These are phyloP conservation scores for Syzygium oleosum DNA, from an alignment of 345 rosid species.

Conservation along the genomic window DNA sequence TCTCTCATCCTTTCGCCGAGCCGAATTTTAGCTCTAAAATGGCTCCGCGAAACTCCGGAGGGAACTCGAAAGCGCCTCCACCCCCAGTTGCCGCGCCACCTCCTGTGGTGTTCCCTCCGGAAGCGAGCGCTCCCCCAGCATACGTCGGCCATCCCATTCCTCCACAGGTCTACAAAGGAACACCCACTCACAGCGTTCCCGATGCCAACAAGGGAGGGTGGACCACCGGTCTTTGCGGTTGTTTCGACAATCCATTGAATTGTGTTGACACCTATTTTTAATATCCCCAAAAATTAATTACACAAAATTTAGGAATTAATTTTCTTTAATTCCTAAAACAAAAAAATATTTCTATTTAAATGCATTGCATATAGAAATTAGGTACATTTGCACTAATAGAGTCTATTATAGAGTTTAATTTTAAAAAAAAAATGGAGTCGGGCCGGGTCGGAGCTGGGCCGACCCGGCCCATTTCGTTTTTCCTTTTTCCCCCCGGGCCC, in stretches of 20 bases:
- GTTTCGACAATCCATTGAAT: slow-evolving; percentile 8
- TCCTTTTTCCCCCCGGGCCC: too few species aligned
- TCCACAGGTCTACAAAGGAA: background rate
- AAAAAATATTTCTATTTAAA: too few species aligned
- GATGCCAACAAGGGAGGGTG: background rate
- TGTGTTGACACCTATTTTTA: too few species aligned
- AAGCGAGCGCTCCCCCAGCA: background rate
- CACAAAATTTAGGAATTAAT: too few species aligned
- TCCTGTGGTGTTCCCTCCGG: background rate
- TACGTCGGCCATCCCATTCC: background rate
- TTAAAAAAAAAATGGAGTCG: too few species aligned
- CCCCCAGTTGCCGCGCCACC: background rate
- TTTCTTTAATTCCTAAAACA: too few species aligned
- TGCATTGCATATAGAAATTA: too few species aligned
- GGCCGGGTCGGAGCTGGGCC: too few species aligned
- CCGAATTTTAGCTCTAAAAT: background rate
- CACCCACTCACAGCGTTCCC: background rate
- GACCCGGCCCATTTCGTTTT: too few species aligned
- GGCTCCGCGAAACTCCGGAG: background rate
- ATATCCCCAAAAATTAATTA: too few species aligned
- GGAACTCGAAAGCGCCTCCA: background rate
- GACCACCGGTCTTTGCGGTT: slow-evolving; percentile 14
- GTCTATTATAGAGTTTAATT: too few species aligned
- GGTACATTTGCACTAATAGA: too few species aligned
- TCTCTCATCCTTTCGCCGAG: background rate